A percentile compares a stretch with the other conserved stretches of the same genome.
Conservation (phyloP, 768 basidiomycete species). For the Lyophyllum shimeji region DNA sequence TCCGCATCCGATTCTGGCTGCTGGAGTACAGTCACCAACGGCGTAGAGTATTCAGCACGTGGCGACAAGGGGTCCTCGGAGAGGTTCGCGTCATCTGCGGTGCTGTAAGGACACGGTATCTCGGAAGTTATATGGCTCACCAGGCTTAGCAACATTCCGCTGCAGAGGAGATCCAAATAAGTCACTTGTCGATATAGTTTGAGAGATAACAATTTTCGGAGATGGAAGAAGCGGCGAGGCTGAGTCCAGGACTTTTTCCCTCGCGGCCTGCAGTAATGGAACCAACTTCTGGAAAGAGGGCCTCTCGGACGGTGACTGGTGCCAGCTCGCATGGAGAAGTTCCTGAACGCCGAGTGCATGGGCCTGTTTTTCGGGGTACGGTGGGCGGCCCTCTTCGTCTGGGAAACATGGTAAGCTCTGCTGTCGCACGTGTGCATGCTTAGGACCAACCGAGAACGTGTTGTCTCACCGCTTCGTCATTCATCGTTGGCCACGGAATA, state of each 20-base stretch:
- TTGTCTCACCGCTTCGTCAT: slow-evolving; percentile 49
- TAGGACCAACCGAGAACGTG: slow-evolving; percentile 47
- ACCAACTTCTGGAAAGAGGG: slow-evolving; percentile 7
- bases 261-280: neutral
- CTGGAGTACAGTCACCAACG: slow-evolving; percentile 1
- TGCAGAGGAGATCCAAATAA: neutral
- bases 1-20: neutral
- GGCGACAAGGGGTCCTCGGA: neutral
- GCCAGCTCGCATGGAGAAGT: slow-evolving; percentile 8
- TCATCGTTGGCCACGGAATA: slow-evolving; percentile 54
- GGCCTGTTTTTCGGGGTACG: slow-evolving; percentile 8
- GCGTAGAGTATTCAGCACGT: slow-evolving; percentile 11
- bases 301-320: slow-evolving; percentile 2
- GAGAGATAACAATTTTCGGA: slow-evolving; percentile 9
- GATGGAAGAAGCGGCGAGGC: neutral
- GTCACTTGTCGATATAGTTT: neutral
- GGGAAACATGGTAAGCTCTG: neutral
- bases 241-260: neutral
- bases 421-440: neutral
- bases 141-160: neutral
- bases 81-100: neutral
- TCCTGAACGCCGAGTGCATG: neutral
- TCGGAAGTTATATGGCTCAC: neutral
- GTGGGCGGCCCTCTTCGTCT: slow-evolving; percentile 14
- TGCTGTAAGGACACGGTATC: neutral